These are phyloP conservation scores for Oldenlandia corymbosa DNA, from an alignment of 257 asterid genomes.

Conservation along the genomic window DNA sequence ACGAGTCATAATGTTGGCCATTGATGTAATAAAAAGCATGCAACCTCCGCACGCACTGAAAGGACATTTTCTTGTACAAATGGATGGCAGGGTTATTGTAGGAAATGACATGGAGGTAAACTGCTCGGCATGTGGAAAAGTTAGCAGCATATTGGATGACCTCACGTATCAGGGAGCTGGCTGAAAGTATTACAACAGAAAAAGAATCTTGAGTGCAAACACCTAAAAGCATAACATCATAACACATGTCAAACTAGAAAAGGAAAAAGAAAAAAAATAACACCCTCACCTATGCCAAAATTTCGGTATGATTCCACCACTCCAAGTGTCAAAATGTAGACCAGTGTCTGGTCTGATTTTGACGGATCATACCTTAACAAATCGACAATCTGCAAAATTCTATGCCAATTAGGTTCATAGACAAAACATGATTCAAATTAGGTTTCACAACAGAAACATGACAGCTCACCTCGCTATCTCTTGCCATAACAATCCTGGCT, in stretches of 20 bases:
- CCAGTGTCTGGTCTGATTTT: constrained; percentile 61
- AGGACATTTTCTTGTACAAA: constrained; percentile 82
- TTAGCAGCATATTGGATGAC: constrained; percentile 71
- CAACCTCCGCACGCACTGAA: constrained; percentile 71
- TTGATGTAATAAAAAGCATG: constrained; percentile 70
- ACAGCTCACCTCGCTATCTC: constrained; percentile 82
- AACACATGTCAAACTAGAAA: constrained; percentile 1
- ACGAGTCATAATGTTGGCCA: constrained; percentile 81
- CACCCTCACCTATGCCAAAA: constrained; percentile 71
- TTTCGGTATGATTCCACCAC: constrained; percentile 83
- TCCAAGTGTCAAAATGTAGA: constrained; percentile 88
- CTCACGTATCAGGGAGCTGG: constrained; percentile 70
- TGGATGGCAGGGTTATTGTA: constrained; percentile 87
- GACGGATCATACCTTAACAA: constrained; percentile 64
- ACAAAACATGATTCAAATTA: no score
- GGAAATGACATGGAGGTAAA: constrained; percentile 92
- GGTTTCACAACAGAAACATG: constrained; percentile 1
- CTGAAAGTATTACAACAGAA: constrained; percentile 48
- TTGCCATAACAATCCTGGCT: constrained; percentile 66
- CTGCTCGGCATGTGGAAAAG: constrained; percentile 71
- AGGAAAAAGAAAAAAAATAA: no score
- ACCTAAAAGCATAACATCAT: constrained; percentile 6
- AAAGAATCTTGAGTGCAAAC: constrained; percentile 21
- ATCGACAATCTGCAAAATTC: constrained; percentile 58
- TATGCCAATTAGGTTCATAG: not conserved